A percentile compares a stretch with the other conserved stretches of the same genome.
Conservation (phyloP, 75 land plant genomes). For the Cryptomeria japonica region DNA sequence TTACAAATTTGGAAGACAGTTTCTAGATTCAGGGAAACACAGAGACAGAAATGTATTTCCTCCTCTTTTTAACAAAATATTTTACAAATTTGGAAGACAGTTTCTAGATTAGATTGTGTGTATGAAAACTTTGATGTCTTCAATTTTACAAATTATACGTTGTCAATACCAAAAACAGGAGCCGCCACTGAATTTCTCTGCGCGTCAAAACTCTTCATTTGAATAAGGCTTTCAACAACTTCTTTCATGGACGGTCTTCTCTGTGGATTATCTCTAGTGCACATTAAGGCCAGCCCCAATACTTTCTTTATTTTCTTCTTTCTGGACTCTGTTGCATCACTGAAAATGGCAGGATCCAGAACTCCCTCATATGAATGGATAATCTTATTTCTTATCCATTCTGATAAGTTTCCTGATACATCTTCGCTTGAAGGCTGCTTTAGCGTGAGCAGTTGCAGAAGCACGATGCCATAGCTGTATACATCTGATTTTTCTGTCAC, state of each 20-base stretch:
- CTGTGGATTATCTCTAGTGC: neutral
- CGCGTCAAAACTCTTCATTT: neutral
- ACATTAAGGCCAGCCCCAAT: neutral
- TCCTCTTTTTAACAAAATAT: too few relatives aligned
- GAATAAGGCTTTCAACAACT: neutral
- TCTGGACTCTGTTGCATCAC: neutral
- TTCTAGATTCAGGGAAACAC: too few relatives aligned
- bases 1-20: too few relatives aligned
- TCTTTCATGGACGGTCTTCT: neutral
- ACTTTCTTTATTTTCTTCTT: neutral
- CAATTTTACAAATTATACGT: neutral
- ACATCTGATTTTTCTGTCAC: slow-evolving; percentile 26
- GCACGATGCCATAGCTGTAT: slow-evolving; percentile 28
- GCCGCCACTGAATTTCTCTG: neutral
- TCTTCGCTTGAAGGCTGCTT: neutral
- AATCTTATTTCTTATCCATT: neutral
- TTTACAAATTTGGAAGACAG: too few relatives aligned
- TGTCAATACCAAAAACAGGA: neutral
- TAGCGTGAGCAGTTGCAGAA: slow-evolving; percentile 19
- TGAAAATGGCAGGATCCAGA: neutral
- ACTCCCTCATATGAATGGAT: neutral
- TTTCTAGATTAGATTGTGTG: too few relatives aligned
- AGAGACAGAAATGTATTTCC: too few relatives aligned
- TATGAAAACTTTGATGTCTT: too few relatives aligned
- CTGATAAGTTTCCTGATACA: neutral